Conservation (phyloP, 352 stramenopile species). For the Detonula confervacea region DNA sequence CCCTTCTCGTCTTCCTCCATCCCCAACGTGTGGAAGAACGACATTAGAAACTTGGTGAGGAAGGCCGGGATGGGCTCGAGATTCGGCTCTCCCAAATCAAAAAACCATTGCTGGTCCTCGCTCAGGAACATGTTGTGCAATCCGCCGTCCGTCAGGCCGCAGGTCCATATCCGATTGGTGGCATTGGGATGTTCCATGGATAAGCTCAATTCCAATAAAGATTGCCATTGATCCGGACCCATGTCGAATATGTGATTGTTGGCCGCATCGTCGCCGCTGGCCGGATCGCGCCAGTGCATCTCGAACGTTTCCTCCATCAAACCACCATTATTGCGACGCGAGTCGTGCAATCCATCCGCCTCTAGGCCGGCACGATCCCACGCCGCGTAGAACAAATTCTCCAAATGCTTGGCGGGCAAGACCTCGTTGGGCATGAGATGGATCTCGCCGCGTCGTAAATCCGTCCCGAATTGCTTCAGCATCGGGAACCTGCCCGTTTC, state of each 20-base stretch:
- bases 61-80: slow-evolving; percentile 70
- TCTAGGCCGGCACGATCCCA: background rate
- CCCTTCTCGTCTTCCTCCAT: slow-evolving; percentile 76
- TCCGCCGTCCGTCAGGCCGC: slow-evolving; percentile 74
- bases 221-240: slow-evolving; percentile 45
- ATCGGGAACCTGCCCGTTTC: slow-evolving; percentile 61
- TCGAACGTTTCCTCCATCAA: slow-evolving; percentile 10
- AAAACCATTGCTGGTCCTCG: slow-evolving; percentile 65
- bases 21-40: slow-evolving; percentile 75
- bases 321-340: too few relatives aligned
- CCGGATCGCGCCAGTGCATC: background rate
- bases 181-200: slow-evolving; percentile 51
- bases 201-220: slow-evolving; percentile 46
- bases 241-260: slow-evolving; percentile 20
- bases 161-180: slow-evolving; percentile 70
- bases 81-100: slow-evolving; percentile 74
- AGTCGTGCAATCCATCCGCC: background rate
- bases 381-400: slow-evolving; percentile 33
- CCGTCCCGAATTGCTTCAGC: slow-evolving; percentile 50
- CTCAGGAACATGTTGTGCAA: slow-evolving; percentile 80
- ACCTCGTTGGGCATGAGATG: slow-evolving; percentile 56
- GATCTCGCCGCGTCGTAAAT: slow-evolving; percentile 52
- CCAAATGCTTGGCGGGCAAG: slow-evolving; percentile 63
- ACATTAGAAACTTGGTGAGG: slow-evolving; percentile 80
- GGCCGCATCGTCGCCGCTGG: background rate